Evolutionary conservation across 2,329 filamentous ascomycete species (phyloP), one percentile per base, ranked within the genome.

Genomic region (Monosporascus sp.): DNA sequence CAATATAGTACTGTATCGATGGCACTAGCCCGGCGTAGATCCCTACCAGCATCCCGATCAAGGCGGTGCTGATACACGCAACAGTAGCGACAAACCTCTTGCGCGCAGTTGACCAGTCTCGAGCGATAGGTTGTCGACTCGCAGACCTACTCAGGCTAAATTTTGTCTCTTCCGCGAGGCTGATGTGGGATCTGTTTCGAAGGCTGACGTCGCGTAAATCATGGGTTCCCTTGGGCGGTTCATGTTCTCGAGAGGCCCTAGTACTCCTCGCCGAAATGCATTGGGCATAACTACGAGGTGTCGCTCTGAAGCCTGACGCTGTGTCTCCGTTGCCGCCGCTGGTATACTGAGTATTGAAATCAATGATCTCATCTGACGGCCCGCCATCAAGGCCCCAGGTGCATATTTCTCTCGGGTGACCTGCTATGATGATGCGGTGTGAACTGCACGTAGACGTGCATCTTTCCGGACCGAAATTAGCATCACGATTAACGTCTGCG

Each of bases 1-100:
- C 83, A 57, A 92, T 81, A 61, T 84, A 85, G 66, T 90, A 90
- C 65, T 91, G 88, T 25, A 92, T 89, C 3, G 84, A 82, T n/a
- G 88, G 87, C 1, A 90, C 87, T 60, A 90, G 79, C 3, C 88
- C 89, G 51, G 87, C 85, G 65, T 91, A 93, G 22, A 91, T 87
- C 1, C 89, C 88, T 53, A 89, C 74, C 22, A 90, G 74, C 25
- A 88, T 72, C 0, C 88, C 88, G 46, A 91, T 76, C 51, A 90
- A 73, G 15, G 85, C 83, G 6, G 88, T 90, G 60, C 88, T 90
- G 59, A 87, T 72, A 64, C 89, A 92, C 9, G 87, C 83, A 54
- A 90, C 81, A 3, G 77, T 70, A 3, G 89, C 88, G 24, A 83
- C 80, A 55, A 88, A 81, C 54, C 86, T 74, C 68, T 92, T 93